A percentile compares a stretch with the other conserved stretches of the same genome.
phyloP scores from a whole-genome alignment of 805 yeast species.

The Saccharomycopsis sp. region DNA sequence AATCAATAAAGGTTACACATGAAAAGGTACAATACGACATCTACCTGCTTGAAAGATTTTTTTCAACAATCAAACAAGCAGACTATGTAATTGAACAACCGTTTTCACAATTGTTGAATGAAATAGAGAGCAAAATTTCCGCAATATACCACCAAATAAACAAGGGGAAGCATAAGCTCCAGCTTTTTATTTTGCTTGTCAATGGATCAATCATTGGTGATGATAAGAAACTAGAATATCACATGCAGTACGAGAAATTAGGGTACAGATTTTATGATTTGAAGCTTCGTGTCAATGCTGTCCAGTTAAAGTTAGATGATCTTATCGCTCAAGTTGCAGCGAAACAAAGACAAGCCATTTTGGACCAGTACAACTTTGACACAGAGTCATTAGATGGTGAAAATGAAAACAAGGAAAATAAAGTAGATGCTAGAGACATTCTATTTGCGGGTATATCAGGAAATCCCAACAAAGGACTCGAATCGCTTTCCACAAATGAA shows the following conservation, averaged over 20 bases:
- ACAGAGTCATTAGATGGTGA: too few relatives aligned
- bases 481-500: conserved; percentile 14
- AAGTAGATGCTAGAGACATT: too few relatives aligned
- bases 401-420: too few relatives aligned
- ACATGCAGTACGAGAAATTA: conserved; percentile 14
- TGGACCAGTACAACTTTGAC: not conserved
- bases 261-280: conserved; percentile 10
- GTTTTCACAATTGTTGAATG: too few relatives aligned
- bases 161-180: too few relatives aligned
- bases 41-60: not conserved
- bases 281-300: not conserved
- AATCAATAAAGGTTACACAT: not conserved
- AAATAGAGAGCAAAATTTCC: too few relatives aligned
- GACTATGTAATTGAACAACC: not conserved
- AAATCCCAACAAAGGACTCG: too few relatives aligned
- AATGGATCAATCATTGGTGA: too few relatives aligned
- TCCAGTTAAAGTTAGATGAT: conserved; percentile 9
- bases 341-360: not conserved
- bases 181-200: too few relatives aligned
- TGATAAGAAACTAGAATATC: conserved; percentile 6
- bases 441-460: too few relatives aligned
- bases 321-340: not conserved
- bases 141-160: not conserved
- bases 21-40: not conserved
- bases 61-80: not conserved